A percentile compares a stretch with the other conserved stretches of the same genome.
Conservation (phyloP, 257 asterid species). For the Solanum stenotomum region DNA sequence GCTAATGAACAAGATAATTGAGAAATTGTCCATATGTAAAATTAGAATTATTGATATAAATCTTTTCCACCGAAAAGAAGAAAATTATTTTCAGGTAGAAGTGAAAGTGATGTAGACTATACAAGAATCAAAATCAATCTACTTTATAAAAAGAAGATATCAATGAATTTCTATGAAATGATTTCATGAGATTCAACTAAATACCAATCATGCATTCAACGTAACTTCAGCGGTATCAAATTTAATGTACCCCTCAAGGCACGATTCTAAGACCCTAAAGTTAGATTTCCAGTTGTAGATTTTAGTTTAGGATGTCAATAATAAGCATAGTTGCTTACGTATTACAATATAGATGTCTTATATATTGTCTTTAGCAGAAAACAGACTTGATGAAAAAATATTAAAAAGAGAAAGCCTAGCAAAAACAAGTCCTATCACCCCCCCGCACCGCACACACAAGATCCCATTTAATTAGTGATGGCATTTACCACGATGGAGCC, state of each 20-base stretch:
- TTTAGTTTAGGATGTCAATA: too few relatives aligned
- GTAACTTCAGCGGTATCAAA: not conserved
- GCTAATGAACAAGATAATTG: not conserved
- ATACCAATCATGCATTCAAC: not conserved
- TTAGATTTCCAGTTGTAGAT: too few relatives aligned
- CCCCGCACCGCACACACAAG: too few relatives aligned
- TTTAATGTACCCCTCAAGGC: not conserved
- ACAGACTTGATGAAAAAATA: too few relatives aligned
- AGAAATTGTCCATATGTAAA: not conserved
- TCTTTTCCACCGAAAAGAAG: not conserved
- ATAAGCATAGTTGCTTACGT: too few relatives aligned
- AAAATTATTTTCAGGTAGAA: not conserved
- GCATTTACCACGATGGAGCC: too few relatives aligned
- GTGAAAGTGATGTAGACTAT: not conserved
- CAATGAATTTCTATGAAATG: not conserved
- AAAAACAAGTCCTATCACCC: too few relatives aligned
- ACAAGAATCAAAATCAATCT: not conserved
- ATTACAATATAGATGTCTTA: too few relatives aligned
- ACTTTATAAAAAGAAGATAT: not conserved
- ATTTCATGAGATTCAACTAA: not conserved
- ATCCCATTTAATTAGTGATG: too few relatives aligned
- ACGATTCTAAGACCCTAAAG: too few relatives aligned
- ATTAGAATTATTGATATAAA: not conserved
- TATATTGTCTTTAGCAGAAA: too few relatives aligned
- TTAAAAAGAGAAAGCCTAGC: too few relatives aligned